Evolutionary conservation across 2,329 filamentous ascomycete species (phyloP), one percentile per base, ranked within the genome.

Genomic region (Colletotrichum orchidophilum): DNA sequence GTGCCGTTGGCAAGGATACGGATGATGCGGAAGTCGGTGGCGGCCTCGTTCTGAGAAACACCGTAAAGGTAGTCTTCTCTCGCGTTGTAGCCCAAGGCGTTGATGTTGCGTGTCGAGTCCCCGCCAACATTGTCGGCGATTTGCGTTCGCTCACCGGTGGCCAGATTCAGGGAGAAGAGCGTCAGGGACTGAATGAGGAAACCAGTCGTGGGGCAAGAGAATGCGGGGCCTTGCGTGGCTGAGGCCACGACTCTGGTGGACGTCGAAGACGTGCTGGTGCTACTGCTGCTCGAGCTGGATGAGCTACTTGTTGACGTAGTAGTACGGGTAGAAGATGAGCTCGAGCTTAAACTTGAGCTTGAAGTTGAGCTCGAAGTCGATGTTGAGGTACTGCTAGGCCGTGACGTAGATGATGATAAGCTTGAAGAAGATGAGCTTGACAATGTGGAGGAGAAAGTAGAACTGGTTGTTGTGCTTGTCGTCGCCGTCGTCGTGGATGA

Each of bases 21-120:
- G 46, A 78, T 62, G 9, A 78, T 1, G 15, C 46, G 53, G 39
- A 63, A 58, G 21, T 42, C 49, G 11, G 39, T 31, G 21, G 12
- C 24, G 53, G 8, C 13, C 29, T 21, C 33, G 9, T 52, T 60
- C 33, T 61, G 57, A 13, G 60, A 55, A 0, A 73, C 46, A 11
- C 57, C 76, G 66, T 78, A 78, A 2, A 78, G 58, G 55, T 74
- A 74, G 24, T 76, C 75, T 11, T 78, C 76, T 6, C 66, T 59
- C 3, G 63, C 55, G 21, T 76, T 78, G 68, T 77, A 77, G 5
- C 73, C 76, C 12, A 77, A 66, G 8, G 75, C 76, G 39, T 78
- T 75, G 67, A 78, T 70, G 61, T 52, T 65, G 31, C 60, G 46
- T 1, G 31, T n/a, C 7, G 3, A 2, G 8, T 71, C 69, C 6